phyloP scores from a whole-genome alignment of 495 filamentous ascomycete species.

The Astrothelium subdiscretum region DNA sequence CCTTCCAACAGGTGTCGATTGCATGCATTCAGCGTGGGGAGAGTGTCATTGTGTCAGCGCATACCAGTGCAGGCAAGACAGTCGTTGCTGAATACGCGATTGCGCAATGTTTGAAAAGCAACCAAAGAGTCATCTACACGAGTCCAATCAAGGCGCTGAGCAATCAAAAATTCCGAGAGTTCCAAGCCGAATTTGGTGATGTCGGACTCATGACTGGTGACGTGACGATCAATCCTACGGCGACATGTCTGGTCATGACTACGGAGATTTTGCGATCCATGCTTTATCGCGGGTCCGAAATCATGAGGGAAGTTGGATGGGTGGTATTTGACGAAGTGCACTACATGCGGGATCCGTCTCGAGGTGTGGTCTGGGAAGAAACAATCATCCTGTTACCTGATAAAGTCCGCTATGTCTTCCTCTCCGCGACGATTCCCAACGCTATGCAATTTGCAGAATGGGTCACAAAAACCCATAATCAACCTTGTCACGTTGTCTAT shows the following conservation, averaged over 20 bases:
- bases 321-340: slow-evolving; percentile 98
- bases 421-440: slow-evolving; percentile 98
- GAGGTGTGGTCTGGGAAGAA: slow-evolving; percentile 98
- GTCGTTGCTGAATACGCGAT: slow-evolving; percentile 98
- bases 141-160: slow-evolving; percentile 97
- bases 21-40: slow-evolving; percentile 89
- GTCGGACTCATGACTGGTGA: slow-evolving; percentile 98
- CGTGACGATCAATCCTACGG: slow-evolving; percentile 97
- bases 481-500: slow-evolving; percentile 97
- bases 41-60: slow-evolving; percentile 91
- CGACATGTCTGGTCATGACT: slow-evolving; percentile 97
- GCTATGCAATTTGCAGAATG: slow-evolving; percentile 99
- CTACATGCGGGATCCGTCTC: slow-evolving; percentile 86
- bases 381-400: slow-evolving; percentile 95
- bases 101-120: slow-evolving; percentile 89
- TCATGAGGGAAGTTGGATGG: slow-evolving; percentile 98
- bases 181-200: slow-evolving; percentile 87
- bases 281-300: slow-evolving; percentile 95
- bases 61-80: slow-evolving; percentile 96
- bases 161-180: slow-evolving; percentile 97
- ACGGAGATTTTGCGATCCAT: slow-evolving; percentile 98
- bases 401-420: slow-evolving; percentile 95
- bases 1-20: slow-evolving; percentile 89
- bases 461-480: slow-evolving; percentile 92
- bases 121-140: slow-evolving; percentile 97